Evolutionary conservation across 2,329 filamentous ascomycete genomes (phyloP), one percentile per base, ranked within the genome.

Genomic region (Cryphonectria radicalis): DNA sequence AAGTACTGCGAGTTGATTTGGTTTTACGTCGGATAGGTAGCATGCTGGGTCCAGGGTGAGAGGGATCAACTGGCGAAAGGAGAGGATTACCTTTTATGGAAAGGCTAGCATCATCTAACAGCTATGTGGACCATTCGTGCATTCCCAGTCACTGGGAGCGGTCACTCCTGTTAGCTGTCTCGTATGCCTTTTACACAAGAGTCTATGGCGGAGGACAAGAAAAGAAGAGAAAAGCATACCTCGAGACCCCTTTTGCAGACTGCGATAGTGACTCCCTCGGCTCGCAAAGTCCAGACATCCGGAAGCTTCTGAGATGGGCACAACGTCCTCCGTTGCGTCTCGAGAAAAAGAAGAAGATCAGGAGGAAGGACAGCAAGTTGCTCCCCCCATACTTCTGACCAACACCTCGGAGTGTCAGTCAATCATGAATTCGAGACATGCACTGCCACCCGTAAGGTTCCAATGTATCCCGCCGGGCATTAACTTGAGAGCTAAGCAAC

Each of bases 1-100:
- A 22, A 65, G 73, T 11, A 62, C 59, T 5, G 11, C 59, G 35
- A 62, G 32, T 40, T 62, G 59, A 62, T 10, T 11, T 17, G 25
- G 53, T 17, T 32, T 13, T 57, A 1, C 8, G n/a, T 55, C 50
- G n/a, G 11, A 19, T 8, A 19, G 17, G 43, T 13, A 17, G 25
- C 28, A 59, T 7, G 55, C 55, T 4, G 13, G n/a, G 14, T 3
- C 22, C 11, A 13, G 50, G 8, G 22, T 11, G 7, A 3, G n/a
- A 22, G 11, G n/a, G 4, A 8, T 0, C 1, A 13, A 28, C 17
- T 59, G 55, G 32, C 32, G 32, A 32, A 35, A 32, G 14, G 32
- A 32, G 32, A 32, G 32, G 32, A 4, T 3, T 32, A 3, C 32
- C 32, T 3, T 19, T 32, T 17, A 28, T 28, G 25, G 10, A 25